Percentiles rank a stretch among this genome's conserved stretches.
phyloP scores from a whole-genome alignment of 1,284 basidiomycete genomes.

The Porogramme epimiltina region DNA sequence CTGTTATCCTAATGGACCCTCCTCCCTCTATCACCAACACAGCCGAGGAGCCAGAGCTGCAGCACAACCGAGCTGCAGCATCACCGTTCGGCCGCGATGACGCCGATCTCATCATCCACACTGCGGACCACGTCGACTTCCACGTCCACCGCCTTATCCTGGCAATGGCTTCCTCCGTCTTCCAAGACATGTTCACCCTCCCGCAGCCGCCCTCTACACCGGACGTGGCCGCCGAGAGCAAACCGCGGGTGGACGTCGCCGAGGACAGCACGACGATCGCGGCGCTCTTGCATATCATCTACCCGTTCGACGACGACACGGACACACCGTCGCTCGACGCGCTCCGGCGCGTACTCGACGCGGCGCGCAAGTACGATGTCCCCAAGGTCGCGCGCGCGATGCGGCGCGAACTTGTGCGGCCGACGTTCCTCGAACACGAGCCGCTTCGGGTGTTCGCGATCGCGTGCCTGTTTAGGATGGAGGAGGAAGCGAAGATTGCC shows the following conservation, averaged over 20 bases:
- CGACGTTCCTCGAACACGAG: conserved; percentile 28
- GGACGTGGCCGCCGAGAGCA: too few relatives aligned
- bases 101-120: conserved; percentile 33
- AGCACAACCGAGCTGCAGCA: background rate
- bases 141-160: conserved; percentile 20
- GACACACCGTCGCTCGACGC: background rate
- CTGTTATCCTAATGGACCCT: too few relatives aligned
- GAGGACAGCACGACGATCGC: too few relatives aligned
- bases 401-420: background rate
- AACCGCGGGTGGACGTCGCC: conserved; percentile 10
- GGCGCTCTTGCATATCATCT: too few relatives aligned
- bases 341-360: conserved; percentile 29
- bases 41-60: too few relatives aligned
- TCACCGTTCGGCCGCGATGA: conserved; percentile 8
- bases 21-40: too few relatives aligned
- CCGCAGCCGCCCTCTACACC: conserved; percentile 10
- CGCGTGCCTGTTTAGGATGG: conserved; percentile 19
- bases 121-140: conserved; percentile 26
- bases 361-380: conserved; percentile 36
- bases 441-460: conserved; percentile 37
- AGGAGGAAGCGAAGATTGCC: conserved; percentile 5
- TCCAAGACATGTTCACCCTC: conserved; percentile 13
- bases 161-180: conserved; percentile 21
- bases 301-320: too few relatives aligned
- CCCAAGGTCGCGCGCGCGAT: background rate